Evolutionary conservation across 2,329 filamentous ascomycete species (phyloP), one percentile per base, ranked within the genome.

Genomic region (Cercospora sojina): DNA sequence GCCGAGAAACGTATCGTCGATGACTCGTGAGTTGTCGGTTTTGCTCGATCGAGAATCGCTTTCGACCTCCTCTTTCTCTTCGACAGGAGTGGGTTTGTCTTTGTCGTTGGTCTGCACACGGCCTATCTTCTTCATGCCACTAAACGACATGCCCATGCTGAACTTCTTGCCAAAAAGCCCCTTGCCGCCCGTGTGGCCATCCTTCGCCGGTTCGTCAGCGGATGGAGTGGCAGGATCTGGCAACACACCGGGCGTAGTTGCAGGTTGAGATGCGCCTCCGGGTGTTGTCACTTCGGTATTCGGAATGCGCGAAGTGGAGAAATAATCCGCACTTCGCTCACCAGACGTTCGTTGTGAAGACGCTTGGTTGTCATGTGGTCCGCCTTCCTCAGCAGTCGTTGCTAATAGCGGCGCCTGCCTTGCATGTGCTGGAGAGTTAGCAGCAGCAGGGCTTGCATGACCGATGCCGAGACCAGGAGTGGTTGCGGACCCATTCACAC

Each of bases 91-190:
- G 0, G 91, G 88, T 77, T 95, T 96, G 67, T 91, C 87, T 3
- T 79, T 80, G 70, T 90, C 86, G 5, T 85, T 85, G 3, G 89
- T 89, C 3, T 85, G 82, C 2, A 89, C 89, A 16, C 92, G 87
- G 12, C 88, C 88, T 13, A 94, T 83, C 79, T 96, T 97, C 82
- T 96, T 97, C 74, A 89, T 90, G 71, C 90, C 89, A 38, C 72
- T 72, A 74, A 94, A 93, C 0, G 89, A 88, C 71, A 74, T 76
- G 67, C 84, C 86, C 87, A 91, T 90, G 57, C 90, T 88, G 78
- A 96, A 93, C 73, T 92, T 92, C 80, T 93, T 95, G 51, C 90
- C 88, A 76, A 96, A 96, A 5, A 92, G 82, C 67, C 86, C 85
- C 57, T 76, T 77, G 12, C 74, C 74, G 3, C 75, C 72, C 3